Evolutionary conservation across 371 early-diverging fungal genomes (phyloP).

Genomic region (Vairimorpha necatrix): DNA sequence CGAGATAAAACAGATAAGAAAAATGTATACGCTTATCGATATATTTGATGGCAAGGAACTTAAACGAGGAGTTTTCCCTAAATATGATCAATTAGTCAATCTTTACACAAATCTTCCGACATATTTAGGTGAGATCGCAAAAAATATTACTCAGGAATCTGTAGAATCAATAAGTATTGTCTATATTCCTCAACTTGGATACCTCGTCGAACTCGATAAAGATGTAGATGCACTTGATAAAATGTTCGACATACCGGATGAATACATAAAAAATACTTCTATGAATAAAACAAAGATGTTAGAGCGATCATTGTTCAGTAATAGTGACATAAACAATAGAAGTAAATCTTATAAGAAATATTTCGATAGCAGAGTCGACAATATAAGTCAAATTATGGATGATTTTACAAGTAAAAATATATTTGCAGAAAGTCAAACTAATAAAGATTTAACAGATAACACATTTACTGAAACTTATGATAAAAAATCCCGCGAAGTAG

Average conservation of each 20-base stretch:
- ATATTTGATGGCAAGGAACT: constrained; percentile 2
- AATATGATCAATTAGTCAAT: constrained; percentile 10
- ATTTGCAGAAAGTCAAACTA: background rate
- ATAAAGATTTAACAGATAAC: background rate
- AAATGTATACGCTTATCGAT: background rate
- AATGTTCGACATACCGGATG: background rate
- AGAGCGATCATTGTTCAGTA: background rate
- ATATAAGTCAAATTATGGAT: background rate
- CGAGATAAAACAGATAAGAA: background rate
- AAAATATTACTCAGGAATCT: constrained; percentile 11
- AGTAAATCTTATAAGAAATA: background rate
- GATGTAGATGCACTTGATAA: background rate
- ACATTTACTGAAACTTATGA: background rate
- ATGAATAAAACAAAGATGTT: background rate
- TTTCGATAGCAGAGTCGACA: background rate
- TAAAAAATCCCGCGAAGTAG: background rate
- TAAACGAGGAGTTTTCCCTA: background rate
- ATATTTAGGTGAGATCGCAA: constrained; percentile 25
- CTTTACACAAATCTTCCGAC: constrained; percentile 23
- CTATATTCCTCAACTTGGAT: constrained; percentile 50
- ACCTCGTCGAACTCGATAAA: constrained; percentile 26
- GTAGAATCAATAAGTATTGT: constrained; percentile 12
- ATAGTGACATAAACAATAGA: background rate
- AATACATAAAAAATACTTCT: background rate
- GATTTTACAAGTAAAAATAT: background rate